Base-by-base conservation (phyloP, 768 basidiomycete genomes). In the Hortiboletus campestris region DNA sequence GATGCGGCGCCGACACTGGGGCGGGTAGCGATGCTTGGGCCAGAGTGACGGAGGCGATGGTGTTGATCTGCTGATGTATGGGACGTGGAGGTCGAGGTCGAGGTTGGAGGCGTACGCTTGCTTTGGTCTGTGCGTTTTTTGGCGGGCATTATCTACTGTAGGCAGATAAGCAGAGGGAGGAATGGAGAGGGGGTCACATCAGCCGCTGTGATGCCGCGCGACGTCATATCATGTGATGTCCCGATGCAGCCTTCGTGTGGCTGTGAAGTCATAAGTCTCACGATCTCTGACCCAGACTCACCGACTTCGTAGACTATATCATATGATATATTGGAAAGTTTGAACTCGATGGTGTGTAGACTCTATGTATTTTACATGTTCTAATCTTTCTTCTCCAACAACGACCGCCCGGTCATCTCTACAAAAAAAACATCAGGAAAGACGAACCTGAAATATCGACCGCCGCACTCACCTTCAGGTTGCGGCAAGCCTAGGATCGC, bases 401-500 rank as follows among this genome's bases (percentile, higher is more conserved):
- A 56, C 14, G 68, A 72, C 35, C 60, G 47, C 16, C 68, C 68
- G 0, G 63, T 70, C 70, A 70, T 72, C 49, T 69, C 67, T 72
- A 41, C 34, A 40, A 31, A 46, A 47, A 40, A 20, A 16, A 0
- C 5, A 13, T 67, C 46, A 66, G 43, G 11, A 19, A 42, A 28
- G 5, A 17, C 3, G 7, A 19, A 14, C 36, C 2, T 1, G n/a
- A 31, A 17, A 25, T 2, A 9, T 36, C 7, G 11, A 47, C 25
- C 10, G 5, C 10, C 13, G 0, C 8, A 46, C 81, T 64, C 54
- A 85, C 86, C 86, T 65, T 89, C 78, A 4, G 89, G 90, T 63
- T 89, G 75, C 3, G 82, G 74, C 32, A 91, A 67, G 36, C 88
- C 85, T 81, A 96, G 74, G 38, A 96, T 72, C 59, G 82, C 90